These are phyloP conservation scores for Stephania japonica DNA, from an alignment of 164 flowering plant genomes.

Conservation along the genomic window DNA sequence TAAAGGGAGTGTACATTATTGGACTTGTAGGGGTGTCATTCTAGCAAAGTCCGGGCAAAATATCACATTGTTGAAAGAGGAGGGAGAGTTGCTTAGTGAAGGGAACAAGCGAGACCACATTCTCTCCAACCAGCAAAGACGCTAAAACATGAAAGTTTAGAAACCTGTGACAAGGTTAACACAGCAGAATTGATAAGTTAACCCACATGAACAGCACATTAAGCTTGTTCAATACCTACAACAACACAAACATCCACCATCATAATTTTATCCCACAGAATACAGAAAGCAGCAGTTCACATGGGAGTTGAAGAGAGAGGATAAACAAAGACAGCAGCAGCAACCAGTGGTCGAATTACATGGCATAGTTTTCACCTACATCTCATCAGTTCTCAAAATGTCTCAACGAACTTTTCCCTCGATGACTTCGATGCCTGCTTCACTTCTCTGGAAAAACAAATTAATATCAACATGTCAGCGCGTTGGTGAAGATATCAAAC, in stretches of 20 bases:
- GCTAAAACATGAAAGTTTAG: neutral
- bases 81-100: neutral
- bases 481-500: neutral
- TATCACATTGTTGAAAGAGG: neutral
- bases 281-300: neutral
- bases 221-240: neutral
- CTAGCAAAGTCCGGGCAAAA: too few relatives aligned
- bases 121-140: neutral
- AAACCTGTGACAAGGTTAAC: neutral
- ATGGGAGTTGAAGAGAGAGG: neutral
- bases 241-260: neutral
- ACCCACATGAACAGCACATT: neutral
- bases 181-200: neutral
- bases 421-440: neutral
- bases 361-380: neutral
- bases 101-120: neutral
- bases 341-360: neutral
- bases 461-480: neutral
- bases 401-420: neutral
- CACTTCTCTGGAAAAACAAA: neutral
- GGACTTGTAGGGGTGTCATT: too few relatives aligned
- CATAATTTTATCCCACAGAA: slow-evolving; percentile 1
- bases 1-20: too few relatives aligned
- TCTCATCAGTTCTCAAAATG: neutral
- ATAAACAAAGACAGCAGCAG: neutral